Conservation (phyloP, 768 basidiomycete species). For the Hericium rajendrae region DNA sequence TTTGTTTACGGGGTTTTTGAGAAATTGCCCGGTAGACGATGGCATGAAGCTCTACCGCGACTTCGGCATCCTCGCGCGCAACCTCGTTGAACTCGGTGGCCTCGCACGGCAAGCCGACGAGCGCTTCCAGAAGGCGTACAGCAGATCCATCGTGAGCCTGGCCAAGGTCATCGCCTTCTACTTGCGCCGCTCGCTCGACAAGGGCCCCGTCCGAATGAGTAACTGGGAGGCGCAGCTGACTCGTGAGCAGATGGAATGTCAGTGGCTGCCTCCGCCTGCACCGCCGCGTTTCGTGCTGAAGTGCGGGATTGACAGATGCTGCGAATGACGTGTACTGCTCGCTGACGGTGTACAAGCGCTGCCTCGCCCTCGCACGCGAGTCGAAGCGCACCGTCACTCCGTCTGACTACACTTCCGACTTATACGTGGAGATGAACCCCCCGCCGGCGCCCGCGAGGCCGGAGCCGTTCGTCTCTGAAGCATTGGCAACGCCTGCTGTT, state of each 20-base stretch:
- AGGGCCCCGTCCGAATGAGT: slow-evolving; percentile 35
- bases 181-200: slow-evolving; percentile 27
- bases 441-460: background rate
- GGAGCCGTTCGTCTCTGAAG: background rate
- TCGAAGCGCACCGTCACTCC: slow-evolving; percentile 13
- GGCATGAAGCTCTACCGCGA: slow-evolving; percentile 39
- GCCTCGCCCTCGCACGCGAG: slow-evolving; percentile 25
- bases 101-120: slow-evolving; percentile 33
- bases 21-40: slow-evolving; percentile 26
- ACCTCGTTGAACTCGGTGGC: slow-evolving; percentile 37
- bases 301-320: slow-evolving; percentile 26
- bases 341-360: slow-evolving; percentile 31
- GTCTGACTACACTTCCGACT: slow-evolving; percentile 19
- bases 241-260: slow-evolving; percentile 31
- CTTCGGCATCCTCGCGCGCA: slow-evolving; percentile 31
- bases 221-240: slow-evolving; percentile 36
- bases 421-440: slow-evolving; percentile 12
- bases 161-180: slow-evolving; percentile 35
- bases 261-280: background rate
- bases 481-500: background rate
- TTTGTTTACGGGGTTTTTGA: background rate
- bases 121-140: slow-evolving; percentile 23
- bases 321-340: slow-evolving; percentile 43
- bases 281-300: background rate
- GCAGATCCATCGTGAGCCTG: slow-evolving; percentile 32